Evolutionary conservation across 129 eudicot genomes (phyloP), one percentile per base, ranked within the genome.

Genomic region (Chrysanthemum seticuspe): DNA sequence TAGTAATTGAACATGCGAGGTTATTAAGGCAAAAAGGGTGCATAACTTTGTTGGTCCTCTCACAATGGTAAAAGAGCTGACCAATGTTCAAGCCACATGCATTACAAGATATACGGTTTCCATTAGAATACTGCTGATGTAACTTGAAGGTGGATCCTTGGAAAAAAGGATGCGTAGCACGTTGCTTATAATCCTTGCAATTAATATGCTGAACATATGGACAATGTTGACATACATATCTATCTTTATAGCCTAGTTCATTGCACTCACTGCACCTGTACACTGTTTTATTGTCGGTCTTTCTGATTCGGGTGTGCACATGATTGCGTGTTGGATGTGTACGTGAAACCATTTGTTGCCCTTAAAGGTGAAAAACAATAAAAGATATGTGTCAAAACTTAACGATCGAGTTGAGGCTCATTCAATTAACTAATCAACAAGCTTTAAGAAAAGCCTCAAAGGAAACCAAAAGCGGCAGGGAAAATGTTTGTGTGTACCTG

Each of bases 1-100:
- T 27, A 59, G 25, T 13, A 21, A 59, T 18, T 12, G 51, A 13
- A 23, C 44, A 49, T 21, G 8, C 2, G 50, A 60, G n/a, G 8
- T 68, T 21, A 68, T 59, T 40, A 40, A 40, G 45, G 27, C 73
- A 68, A 68, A 59, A 68, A 5, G 73, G 73, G 73, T 68, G 73
- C 44, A 51, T 13, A 51, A 18, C 19, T 68, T 50, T 68, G 13
- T 52, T 27, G 21, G 60, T 68, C 13, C 0, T 21, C 3, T 50
- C 25, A 27, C 61, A 68, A 21, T 68, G 61, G 60, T 68, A 68
- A 27, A 68, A 68, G 61, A 21, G 53, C 61, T 47, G 47, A 6
- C 53, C n/a, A 23, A 49, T 23, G 21, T 49, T 36, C 5, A 11
- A 25, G 23, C 72, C 72, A 67, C 72, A 49, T 11, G 59, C 72